Base-by-base conservation (phyloP, 2,329 filamentous ascomycete genomes). In the Cordyceps sp. region DNA sequence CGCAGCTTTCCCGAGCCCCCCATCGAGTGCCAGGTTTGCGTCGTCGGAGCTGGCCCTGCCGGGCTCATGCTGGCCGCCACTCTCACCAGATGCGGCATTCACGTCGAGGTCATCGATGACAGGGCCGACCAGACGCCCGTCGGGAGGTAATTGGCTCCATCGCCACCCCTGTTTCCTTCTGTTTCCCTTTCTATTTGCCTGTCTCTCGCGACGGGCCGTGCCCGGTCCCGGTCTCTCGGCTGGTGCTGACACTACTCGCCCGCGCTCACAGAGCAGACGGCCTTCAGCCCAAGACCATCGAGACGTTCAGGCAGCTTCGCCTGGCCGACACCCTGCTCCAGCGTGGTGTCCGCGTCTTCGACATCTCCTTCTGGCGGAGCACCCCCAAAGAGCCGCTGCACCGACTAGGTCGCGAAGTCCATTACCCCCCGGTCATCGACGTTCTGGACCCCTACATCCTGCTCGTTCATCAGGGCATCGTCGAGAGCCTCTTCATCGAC, bases 261-360 rank as follows among this genome's bases (percentile, higher is more conserved):
- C 30, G 29, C 16, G 31, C 32, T 29, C 38, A 35, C 43, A 66
- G 64, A 49, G 77, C 77, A 38, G 79, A 84, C 49, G 78, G 78
- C 26, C 58, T 84, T 32, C 78, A 84, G 45, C 78, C 78, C 28
- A 84, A 84, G 54, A 78, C 77, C 1, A 80, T 85, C 43, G 78
- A 84, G 56, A 84, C 78, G 0, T 68, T 83, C 43, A 68, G 71
- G 38, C 78, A 82, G 53, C 72, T 84, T 60, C 63, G 76, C 22
- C 55, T 83, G n/a, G 74, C 71, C n/a, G 76, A 82, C 39, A 59
- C 68, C 2, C 52, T 84, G 20, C 52, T 84, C 26, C 68, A 69
- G 39, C 67, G 73, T 42, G 78, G 74, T 20, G 77, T 77, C 31
- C 70, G 69, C 29, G 70, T 84, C 28, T 80, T 78, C 51, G 78